Evolutionary conservation across 129 eudicot genomes (phyloP), one percentile per base, ranked within the genome.

Genomic region (Ambrosia artemisiifolia): DNA sequence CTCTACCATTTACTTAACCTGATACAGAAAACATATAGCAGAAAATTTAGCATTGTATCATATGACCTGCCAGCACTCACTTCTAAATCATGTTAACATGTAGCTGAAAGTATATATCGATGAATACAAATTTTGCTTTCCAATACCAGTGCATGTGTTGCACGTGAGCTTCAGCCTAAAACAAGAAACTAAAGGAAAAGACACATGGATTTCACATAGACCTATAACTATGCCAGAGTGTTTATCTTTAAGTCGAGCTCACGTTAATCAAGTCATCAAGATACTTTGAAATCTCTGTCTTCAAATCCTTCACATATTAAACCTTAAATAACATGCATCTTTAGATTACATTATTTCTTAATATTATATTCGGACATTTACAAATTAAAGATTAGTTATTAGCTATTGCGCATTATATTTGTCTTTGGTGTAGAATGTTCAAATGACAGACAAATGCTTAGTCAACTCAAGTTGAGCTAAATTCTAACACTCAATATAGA

Each of bases 271-370:
- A 24, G 28, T 24, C 28, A 24, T 12, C 54, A 12, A 14, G 16
- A 48, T 2, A 4, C 54, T 17, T 2, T 12, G 5, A 48, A 48
- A n/a, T n/a, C n/a, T 48, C 18, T 13, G 54, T 48, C 24, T 50
- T 50, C 20, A 50, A 16, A 50, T 5, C 20, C n/a, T 11, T 47
- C 19, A 67, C 46, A 11, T 30, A 67, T 28, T 47, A 24, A 46
- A 67, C 43, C 43, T 12, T 48, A 67, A 13, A 67, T 47, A 67
- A 33, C 43, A 67, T 47, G 44, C 28, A 67, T 67, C 60, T 13
- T 67, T 33, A 32, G 14, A 6, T 48, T 30, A 14, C 60, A 30
- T 24, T 48, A 14, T 47, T 47, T 67, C 42, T 32, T 24, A 63
- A 49, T 11, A 48, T 24, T 10, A 51, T 30, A 10, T 14, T 68